Percentiles rank a stretch among this genome's conserved stretches.
These are phyloP conservation scores for Apiotrichum akiyoshidainum DNA, from an alignment of 1,284 basidiomycete genomes.

Conservation along the genomic window DNA sequence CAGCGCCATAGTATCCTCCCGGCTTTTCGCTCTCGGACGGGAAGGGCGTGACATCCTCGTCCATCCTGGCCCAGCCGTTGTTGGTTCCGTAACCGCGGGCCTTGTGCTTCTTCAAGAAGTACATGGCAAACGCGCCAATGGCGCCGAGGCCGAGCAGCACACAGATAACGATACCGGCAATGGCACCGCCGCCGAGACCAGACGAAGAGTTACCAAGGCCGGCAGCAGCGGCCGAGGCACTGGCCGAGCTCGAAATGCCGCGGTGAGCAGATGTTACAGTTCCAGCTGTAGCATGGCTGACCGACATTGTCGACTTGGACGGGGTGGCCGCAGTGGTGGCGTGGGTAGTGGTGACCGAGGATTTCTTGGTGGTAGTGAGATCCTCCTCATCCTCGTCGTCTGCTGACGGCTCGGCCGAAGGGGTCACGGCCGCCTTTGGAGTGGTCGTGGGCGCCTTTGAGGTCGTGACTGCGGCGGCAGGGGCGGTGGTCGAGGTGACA, in stretches of 20 bases:
- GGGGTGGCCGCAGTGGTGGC: no score
- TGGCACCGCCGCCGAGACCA: conserved; percentile 14
- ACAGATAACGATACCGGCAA: conserved; percentile 22
- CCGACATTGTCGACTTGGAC: no score
- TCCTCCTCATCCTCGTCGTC: no score
- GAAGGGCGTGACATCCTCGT: conserved; percentile 45
- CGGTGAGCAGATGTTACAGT: no score
- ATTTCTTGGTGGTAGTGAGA: no score
- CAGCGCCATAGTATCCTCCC: conserved; percentile 12
- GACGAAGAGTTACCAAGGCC: conserved; percentile 2
- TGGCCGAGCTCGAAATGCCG: no score
- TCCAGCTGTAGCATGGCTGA: no score
- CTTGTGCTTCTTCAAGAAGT: conserved; percentile 25
- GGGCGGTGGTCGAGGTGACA: not conserved
- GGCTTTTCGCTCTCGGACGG: conserved; percentile 12
- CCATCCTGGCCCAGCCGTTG: conserved; percentile 38
- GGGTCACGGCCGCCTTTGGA: no score
- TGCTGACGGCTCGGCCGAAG: no score
- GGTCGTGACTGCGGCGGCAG: not conserved
- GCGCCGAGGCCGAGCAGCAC: conserved; percentile 12
- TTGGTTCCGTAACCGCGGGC: conserved; percentile 6
- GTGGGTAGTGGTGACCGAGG: no score
- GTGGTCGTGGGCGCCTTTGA: not conserved
- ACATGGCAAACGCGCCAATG: conserved; percentile 27
- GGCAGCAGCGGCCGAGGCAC: not conserved